Evolutionary conservation across 148 eudicot genomes (phyloP).

Genomic region (Cornus florida): DNA sequence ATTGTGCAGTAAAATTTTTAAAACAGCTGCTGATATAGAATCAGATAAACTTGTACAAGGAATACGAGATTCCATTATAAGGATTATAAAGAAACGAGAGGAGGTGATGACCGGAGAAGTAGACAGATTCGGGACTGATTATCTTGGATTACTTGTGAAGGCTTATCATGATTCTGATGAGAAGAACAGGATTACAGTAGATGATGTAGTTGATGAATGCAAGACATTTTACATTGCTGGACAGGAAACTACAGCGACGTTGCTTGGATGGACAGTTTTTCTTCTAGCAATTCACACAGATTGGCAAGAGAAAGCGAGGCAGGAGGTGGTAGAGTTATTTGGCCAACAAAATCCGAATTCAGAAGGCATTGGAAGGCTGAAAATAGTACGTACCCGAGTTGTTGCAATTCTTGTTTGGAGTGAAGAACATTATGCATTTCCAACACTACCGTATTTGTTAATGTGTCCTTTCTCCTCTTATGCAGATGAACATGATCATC

Average conservation of each 20-base stretch:
- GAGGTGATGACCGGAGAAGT: background rate
- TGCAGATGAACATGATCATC: conserved; percentile 13
- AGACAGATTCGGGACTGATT: conserved; percentile 1
- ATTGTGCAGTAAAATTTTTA: background rate
- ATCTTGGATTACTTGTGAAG: conserved; percentile 17
- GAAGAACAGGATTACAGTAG: background rate
- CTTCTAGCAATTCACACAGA: conserved; percentile 18
- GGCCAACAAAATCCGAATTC: background rate
- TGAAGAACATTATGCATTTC: background rate
- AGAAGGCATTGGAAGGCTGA: too few species aligned
- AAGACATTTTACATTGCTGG: conserved; percentile 15
- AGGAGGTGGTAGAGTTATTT: conserved; percentile 13
- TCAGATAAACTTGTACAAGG: conserved; percentile 13
- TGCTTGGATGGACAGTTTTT: conserved; percentile 15
- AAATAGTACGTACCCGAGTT: background rate
- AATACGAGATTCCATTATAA: background rate
- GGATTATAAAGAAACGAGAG: conserved; percentile 11
- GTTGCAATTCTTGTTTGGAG: background rate
- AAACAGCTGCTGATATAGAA: background rate
- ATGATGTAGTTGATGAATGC: conserved; percentile 18
- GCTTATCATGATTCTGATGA: conserved; percentile 1
- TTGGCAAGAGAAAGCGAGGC: conserved; percentile 23
- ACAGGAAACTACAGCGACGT: conserved; percentile 6
- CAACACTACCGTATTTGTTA: too few species aligned
- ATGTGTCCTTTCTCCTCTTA: too few species aligned